Conservation (phyloP, 2,329 filamentous ascomycete genomes). For the Chalara sp. region DNA sequence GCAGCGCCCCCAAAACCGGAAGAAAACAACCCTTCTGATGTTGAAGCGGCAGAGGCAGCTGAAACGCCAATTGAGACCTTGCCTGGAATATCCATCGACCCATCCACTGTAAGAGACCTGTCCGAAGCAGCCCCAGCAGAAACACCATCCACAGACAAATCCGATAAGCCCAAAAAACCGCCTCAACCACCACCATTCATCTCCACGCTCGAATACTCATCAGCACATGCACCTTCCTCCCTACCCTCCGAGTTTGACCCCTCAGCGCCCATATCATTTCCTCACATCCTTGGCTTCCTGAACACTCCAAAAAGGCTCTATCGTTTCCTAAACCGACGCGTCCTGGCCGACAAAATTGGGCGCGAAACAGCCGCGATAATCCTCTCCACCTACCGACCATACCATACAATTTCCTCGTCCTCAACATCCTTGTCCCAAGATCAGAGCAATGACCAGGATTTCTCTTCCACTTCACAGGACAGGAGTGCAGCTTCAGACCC, state of each 20-base stretch:
- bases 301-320: constrained; percentile 83
- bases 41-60: constrained; percentile 3
- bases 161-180: constrained; percentile 48
- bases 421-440: constrained; percentile 8
- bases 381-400: constrained; percentile 49
- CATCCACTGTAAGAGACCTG: constrained; percentile 21
- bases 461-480: not conserved
- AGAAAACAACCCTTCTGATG: constrained; percentile 15
- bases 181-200: constrained; percentile 70
- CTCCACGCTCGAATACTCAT: constrained; percentile 61
- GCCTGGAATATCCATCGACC: constrained; percentile 19
- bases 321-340: constrained; percentile 79
- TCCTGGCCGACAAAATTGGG: constrained; percentile 81
- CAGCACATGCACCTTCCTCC: constrained; percentile 54
- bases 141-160: constrained; percentile 32
- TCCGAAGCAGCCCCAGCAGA: constrained; percentile 9
- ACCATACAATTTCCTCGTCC: constrained; percentile 27
- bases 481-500: not conserved
- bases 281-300: constrained; percentile 86
- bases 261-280: constrained; percentile 66
- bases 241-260: constrained; percentile 69
- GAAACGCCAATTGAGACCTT: constrained; percentile 17
- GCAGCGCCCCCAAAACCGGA: constrained; percentile 46
- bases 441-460: constrained; percentile 28
- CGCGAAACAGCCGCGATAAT: constrained; percentile 82